Evolutionary conservation across 1,284 basidiomycete species (phyloP), one percentile per base, ranked within the genome.

Genomic region (Fomitiporia mediterranea): DNA sequence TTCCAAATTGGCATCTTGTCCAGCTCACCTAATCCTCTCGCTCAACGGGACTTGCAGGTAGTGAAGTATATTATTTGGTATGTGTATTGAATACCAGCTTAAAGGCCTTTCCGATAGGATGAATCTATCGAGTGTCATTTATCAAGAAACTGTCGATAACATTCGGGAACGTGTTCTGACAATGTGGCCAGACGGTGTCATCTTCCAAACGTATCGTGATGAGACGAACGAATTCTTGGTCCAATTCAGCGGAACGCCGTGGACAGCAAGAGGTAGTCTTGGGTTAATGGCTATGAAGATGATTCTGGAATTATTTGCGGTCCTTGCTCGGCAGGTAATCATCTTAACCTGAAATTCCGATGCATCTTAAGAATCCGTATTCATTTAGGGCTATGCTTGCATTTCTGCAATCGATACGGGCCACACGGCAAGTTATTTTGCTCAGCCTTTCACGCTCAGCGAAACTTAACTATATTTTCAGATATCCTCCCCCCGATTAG

Each of bases 401-500:
- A 71, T 80, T 56, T 79, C 86, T 13, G 77, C 81, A n/a, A 74
- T 85, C 28, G 81, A 81, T 57, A 74, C 77, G 4, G 78, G 76
- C 50, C 74, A 74, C 59, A 61, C 74, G 35, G 85, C 85, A 64
- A 59, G 79, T 69, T n/a, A 51, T 30, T 49, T 30, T 52, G 52
- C 32, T 34, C 58, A 54, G 43, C 47, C 58, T 57, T 39, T 61
- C 32, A 15, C 21, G 34, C 46, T 54, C 53, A 13, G 8, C 21
- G 42, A 46, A 21, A 4, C 3, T 28, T 28, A 25, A 6, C 21
- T 46, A n/a, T 27, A 3, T 30, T 28, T 11, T 25, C 55, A 70
- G 68, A 61, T 63, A 21, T 62, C 84, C 76, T 70, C 77, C 32
- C 81, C 84, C 37, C 81, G 81, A 17, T 74, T 88, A 23, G 71